Conservation (phyloP, 331 rosid genomes). For the Prunus yedoensis region DNA sequence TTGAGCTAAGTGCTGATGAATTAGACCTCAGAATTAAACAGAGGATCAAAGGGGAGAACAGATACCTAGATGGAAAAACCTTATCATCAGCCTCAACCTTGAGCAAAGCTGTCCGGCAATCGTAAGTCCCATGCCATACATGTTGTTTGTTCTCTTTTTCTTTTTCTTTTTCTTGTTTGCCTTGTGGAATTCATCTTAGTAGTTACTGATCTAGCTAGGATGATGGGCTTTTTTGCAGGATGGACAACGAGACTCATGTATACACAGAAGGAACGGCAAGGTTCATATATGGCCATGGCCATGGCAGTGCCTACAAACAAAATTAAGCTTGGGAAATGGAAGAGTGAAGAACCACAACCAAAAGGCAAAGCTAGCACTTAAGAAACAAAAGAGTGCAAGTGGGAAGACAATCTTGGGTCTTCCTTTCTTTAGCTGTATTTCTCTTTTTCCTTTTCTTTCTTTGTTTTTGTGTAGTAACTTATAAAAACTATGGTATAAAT, state of each 20-base stretch:
- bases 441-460: neutral
- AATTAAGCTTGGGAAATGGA: constrained; percentile 40
- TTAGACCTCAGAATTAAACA: constrained; percentile 74
- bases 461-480: constrained; percentile 51
- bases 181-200: neutral
- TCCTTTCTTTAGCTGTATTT: neutral
- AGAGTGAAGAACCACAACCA: constrained; percentile 3
- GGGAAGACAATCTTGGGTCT: constrained; percentile 37
- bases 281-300: constrained; percentile 95
- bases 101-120: constrained; percentile 89
- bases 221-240: constrained; percentile 41
- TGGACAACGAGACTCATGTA: constrained; percentile 80
- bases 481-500: constrained; percentile 40
- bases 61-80: constrained; percentile 90
- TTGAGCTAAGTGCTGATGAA: constrained; percentile 68
- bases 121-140: constrained; percentile 49
- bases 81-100: constrained; percentile 82
- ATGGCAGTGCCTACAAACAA: constrained; percentile 56
- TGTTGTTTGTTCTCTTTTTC: neutral
- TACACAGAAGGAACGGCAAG: constrained; percentile 93
- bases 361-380: constrained; percentile 17
- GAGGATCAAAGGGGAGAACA: constrained; percentile 75
- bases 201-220: neutral
- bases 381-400: constrained; percentile 35
- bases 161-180: too few species aligned